Evolutionary conservation across 225 moss, liverwort and hornwort species (phyloP), one percentile per base, ranked within the genome.

Genomic region (Polytrichum commune): DNA sequence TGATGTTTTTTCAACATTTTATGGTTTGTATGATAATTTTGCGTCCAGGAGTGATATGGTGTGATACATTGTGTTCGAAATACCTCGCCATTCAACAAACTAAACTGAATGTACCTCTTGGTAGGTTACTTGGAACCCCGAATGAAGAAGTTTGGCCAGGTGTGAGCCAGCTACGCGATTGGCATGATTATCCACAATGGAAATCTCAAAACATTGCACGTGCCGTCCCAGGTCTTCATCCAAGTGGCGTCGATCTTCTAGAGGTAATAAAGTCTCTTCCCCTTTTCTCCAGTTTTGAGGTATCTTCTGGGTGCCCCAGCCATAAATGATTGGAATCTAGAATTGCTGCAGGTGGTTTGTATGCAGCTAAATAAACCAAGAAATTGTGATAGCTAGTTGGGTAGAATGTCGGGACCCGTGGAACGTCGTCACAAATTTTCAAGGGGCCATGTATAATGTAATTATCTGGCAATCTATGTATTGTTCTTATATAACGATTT

Each of bases 131-230:
- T 26, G 77, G 77, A 19, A 77, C 77, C 7, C 77, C 77, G 19
- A 77, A 67, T 29, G 77, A 77, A 9, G 35, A 58, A 25, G 53
- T 77, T 9, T 77, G 77, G 77, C 77, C 77, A 18, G 77, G 77
- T 1, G 77, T 77, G 24, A 77, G 60, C 56, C 26, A 58, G 35
- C 63, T 77, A 25, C 57, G 72, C 13, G 77, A 77, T 65, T 77
- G 77, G 77, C 77, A 77, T 18, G 72, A 67, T 19, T 77, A 63
- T 19, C 77, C 77, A 7, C 77, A 77, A 18, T 77, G 77, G 77
- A 72, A 62, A 64, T 60, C 77, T 22, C 72, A 66, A 35, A 55
- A 61, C 23, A 29, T 77, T 27, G 19, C 60, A 3, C 65, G 54
- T 0, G 66, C 66, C 5, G 72, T 72, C 38, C 77, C 77, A 27